Evolutionary conservation across 2,329 filamentous ascomycete genomes (phyloP), one percentile per base, ranked within the genome.

Genomic region (Dryadomyces sulphureus): DNA sequence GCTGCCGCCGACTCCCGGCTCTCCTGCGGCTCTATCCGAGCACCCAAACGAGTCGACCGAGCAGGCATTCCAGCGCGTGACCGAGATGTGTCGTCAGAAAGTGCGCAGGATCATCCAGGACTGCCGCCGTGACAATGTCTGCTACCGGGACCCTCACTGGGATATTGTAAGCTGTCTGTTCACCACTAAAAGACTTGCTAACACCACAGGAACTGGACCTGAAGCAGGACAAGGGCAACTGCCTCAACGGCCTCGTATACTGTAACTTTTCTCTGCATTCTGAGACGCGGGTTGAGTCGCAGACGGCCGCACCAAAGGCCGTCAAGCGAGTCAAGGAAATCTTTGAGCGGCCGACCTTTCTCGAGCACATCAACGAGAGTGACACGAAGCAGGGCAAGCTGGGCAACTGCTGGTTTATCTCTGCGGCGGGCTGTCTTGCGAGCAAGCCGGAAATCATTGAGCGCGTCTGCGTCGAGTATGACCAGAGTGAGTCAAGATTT

Each of bases 341-440:
- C 35, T 88, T 81, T 54, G 80, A 86, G 52, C 77, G 78, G 19
- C 81, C 83, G 0, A 77, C 73, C 3, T 90, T 90, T 57, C 64
- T 77, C 62, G 61, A 65, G 43, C 78, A 76, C 43, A 67, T 85
- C 48, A 76, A 78, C 53, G 79, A 81, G 12, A 76, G 78, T 47
- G 84, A 92, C 58, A 76, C 89, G 48, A 83, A 84, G 56, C 85
- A 92, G 56, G 85, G 85, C 2, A 72, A 70, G 36, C 72, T 83
- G 34, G 85, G 84, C n/a, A 77, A 90, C 56, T 92, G 85, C 64
- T 90, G 84, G 84, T 74, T 88, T 45, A 80, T 92, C 62, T 82
- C 85, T 7, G 81, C 81, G 20, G 63, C 93, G 24, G 86, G 81
- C 27, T 84, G 84, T 0, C 68, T 93, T 53, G 80, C 80, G 27